phyloP scores from a whole-genome alignment of 805 yeast species.

The Ogataea kodamae region DNA sequence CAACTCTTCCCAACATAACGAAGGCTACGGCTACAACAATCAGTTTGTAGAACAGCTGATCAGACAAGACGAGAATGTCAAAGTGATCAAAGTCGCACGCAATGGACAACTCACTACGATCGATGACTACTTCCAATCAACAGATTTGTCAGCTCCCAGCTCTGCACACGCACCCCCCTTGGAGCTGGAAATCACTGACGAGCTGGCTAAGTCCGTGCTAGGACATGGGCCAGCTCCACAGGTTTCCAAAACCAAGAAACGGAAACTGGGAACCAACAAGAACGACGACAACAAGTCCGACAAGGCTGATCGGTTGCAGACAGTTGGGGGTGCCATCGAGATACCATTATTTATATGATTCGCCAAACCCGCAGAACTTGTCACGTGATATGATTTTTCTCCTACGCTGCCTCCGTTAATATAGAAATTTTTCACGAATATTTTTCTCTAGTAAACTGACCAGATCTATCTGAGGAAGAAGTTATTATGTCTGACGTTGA shows the following conservation, averaged over 20 bases:
- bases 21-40: conserved; percentile 27
- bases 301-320: conserved; percentile 28
- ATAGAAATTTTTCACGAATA: conserved; percentile 8
- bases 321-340: conserved; percentile 44
- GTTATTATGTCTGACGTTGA: conserved; percentile 85
- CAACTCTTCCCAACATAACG: conserved; percentile 11
- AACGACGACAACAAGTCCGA: conserved; percentile 11
- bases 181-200: conserved; percentile 23
- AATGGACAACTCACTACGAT: conserved; percentile 29
- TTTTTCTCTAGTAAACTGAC: conserved; percentile 31
- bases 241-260: conserved; percentile 5
- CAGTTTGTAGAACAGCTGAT: conserved; percentile 30
- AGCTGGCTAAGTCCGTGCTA: conserved; percentile 27
- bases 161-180: conserved; percentile 4
- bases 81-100: conserved; percentile 25
- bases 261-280: conserved; percentile 8
- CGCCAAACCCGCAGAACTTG: conserved; percentile 3
- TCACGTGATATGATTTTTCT: conserved; percentile 18
- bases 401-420: no score
- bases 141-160: not conserved
- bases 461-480: conserved; percentile 41
- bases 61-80: conserved; percentile 32
- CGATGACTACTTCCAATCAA: conserved; percentile 28
- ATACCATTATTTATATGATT: conserved; percentile 40
- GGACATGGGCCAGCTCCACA: conserved; percentile 15